A percentile compares a stretch with the other conserved stretches of the same genome.
Conservation (phyloP, 2,329 filamentous ascomycete genomes). For the Zopfia rhizophila region DNA sequence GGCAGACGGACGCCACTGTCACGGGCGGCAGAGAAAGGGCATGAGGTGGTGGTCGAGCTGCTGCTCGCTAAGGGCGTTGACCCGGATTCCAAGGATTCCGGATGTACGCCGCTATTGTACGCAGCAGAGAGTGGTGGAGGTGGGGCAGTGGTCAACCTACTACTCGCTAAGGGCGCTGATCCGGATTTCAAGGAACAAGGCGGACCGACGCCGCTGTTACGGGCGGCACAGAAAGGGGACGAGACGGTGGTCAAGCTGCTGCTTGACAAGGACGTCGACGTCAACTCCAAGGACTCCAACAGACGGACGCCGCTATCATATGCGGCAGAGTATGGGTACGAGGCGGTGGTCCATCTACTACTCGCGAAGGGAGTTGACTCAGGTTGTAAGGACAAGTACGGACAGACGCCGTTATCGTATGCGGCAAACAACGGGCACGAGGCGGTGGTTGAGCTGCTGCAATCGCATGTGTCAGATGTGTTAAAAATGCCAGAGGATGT, state of each 20-base stretch:
- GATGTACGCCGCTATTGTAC: background rate
- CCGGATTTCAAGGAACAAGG: conserved; percentile 5
- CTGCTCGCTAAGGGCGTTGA: conserved; percentile 8
- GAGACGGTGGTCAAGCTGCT: conserved; percentile 13
- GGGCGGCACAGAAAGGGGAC: conserved; percentile 8
- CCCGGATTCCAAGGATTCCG: conserved; percentile 2
- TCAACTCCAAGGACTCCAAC: conserved; percentile 4
- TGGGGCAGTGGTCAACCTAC: conserved; percentile 3
- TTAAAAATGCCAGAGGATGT: too few relatives aligned
- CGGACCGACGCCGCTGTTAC: conserved; percentile 4
- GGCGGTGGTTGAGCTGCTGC: conserved; percentile 7
- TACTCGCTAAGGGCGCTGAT: conserved; percentile 10
- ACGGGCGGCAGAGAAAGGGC: background rate
- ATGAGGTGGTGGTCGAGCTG: conserved; percentile 3
- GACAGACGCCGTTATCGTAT: conserved; percentile 1
- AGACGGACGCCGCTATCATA: conserved; percentile 1
- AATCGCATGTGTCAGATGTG: too few relatives aligned
- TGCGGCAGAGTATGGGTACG: conserved; percentile 4
- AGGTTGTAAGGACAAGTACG: background rate
- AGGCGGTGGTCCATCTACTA: conserved; percentile 8
- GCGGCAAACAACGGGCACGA: conserved; percentile 1
- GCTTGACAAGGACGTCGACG: conserved; percentile 8
- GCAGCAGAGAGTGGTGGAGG: conserved; percentile 6
- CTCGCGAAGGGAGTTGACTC: background rate
- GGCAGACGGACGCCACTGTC: conserved; percentile 1